These are phyloP conservation scores for Metschnikowia peoriensis DNA, from an alignment of 805 yeast species.

Conservation along the genomic window DNA sequence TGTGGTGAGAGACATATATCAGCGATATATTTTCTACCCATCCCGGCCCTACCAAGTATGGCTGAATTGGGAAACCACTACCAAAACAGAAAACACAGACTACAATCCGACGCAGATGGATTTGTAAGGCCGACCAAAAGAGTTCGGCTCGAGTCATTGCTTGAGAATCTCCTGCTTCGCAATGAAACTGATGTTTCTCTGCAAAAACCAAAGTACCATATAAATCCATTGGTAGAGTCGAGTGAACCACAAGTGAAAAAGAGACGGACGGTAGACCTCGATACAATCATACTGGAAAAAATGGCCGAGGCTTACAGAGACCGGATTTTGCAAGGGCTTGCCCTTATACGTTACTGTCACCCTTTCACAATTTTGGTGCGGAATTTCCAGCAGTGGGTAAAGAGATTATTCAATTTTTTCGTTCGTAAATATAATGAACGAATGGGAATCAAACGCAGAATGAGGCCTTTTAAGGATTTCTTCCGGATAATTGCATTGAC, in stretches of 20 bases:
- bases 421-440: conserved; percentile 27
- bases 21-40: neutral
- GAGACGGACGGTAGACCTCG: conserved; percentile 11
- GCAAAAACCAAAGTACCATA: neutral
- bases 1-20: conserved; percentile 1
- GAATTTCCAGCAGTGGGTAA: conserved; percentile 36
- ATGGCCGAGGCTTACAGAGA: conserved; percentile 24
- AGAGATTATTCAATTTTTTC: conserved; percentile 36
- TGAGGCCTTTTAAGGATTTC: conserved; percentile 22
- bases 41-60: neutral
- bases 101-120: conserved; percentile 2
- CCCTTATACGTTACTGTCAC: conserved; percentile 27
- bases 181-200: conserved; percentile 10
- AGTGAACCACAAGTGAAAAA: conserved; percentile 3
- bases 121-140: conserved; percentile 21
- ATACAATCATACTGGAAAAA: conserved; percentile 23
- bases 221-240: conserved; percentile 15
- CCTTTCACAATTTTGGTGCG: conserved; percentile 24
- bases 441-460: conserved; percentile 6
- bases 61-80: neutral
- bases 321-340: conserved; percentile 18
- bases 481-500: conserved; percentile 25
- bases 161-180: conserved; percentile 23
- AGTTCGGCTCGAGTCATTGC: conserved; percentile 30
- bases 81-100: conserved; percentile 5